Conservation (phyloP, 768 basidiomycete genomes). For the Russula sp. region DNA sequence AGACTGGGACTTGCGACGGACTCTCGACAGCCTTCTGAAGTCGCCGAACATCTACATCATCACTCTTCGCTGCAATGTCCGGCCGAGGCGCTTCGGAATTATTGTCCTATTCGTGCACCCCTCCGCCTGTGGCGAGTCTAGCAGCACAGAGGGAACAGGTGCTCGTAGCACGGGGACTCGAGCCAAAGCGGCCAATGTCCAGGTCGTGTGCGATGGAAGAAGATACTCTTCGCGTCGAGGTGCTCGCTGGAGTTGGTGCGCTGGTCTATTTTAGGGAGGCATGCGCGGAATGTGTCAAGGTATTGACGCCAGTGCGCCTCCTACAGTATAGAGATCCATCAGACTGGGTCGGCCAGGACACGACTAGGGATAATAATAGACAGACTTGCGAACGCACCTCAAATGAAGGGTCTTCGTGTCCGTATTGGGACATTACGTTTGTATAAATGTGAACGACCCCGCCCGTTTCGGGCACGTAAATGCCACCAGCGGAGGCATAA, state of each 20-base stretch:
- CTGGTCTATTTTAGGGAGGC: no score
- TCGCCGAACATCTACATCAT: neutral
- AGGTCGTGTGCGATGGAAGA: no score
- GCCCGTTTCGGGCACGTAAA: neutral
- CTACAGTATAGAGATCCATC: no score
- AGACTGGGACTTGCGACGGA: neutral
- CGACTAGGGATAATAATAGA: neutral
- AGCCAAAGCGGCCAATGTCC: neutral
- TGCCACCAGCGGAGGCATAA: neutral
- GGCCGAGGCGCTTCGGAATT: no score
- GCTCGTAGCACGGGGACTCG: neutral
- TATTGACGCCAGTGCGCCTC: no score
- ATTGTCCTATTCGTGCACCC: no score
- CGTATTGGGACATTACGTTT: neutral
- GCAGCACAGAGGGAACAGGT: constrained; percentile 1
- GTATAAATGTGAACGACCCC: neutral
- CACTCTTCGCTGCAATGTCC: no score
- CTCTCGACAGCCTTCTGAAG: constrained; percentile 9
- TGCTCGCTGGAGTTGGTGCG: no score
- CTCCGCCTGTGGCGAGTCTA: neutral
- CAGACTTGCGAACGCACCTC: neutral
- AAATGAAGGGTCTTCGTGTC: neutral
- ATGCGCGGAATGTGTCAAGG: no score
- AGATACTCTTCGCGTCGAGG: no score
- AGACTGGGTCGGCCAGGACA: no score